Evolutionary conservation across 2,329 filamentous ascomycete species (phyloP), one percentile per base, ranked within the genome.

Genomic region (Talaromyces sp.): DNA sequence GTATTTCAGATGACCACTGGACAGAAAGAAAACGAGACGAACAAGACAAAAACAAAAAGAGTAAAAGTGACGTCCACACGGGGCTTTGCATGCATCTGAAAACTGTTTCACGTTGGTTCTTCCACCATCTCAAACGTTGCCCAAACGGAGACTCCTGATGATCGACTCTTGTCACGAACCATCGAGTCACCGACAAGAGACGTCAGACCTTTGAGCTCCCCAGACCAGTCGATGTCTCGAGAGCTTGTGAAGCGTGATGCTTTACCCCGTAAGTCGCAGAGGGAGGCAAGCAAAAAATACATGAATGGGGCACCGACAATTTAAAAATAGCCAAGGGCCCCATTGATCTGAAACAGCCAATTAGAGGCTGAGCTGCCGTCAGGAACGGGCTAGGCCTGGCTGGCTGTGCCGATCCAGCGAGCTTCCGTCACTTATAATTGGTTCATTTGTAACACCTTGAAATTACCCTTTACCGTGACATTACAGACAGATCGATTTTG

Each of bases 381-480:
- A 42, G 35, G 46, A 60, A 54, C 59, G 59, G 59, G 59, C 59
- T 55, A 61, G 58, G 48, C 58, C 58, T 48, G 39, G 31, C 21
- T 21, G 31, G 39, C 21, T 35, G 39, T 25, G 58, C 58, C 23
- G 58, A 40, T 40, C 58, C 58, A 46, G 12, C 4, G 33, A 50
- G 14, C 23, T 8, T 35, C 50, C 5, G 39, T 6, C 40, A 6
- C 31, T 37, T 28, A n/a, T 60, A 46, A 46, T 11, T 23, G 23
- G 18, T 35, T 14, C 16, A 11, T 40, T 21, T 35, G 28, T n/a
- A 31, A 31, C 46, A 50, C 48, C 5, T 7, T 52, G 3, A 28
- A 3, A 28, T 28, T 28, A 28, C 28, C 6, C 28, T 6, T 3
- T 28, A 28, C 28, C 6, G 3, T 6, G 28, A 21, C 28, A 14